Evolutionary conservation across 2,329 filamentous ascomycete genomes (phyloP).

Genomic region (Cercospora sp.): DNA sequence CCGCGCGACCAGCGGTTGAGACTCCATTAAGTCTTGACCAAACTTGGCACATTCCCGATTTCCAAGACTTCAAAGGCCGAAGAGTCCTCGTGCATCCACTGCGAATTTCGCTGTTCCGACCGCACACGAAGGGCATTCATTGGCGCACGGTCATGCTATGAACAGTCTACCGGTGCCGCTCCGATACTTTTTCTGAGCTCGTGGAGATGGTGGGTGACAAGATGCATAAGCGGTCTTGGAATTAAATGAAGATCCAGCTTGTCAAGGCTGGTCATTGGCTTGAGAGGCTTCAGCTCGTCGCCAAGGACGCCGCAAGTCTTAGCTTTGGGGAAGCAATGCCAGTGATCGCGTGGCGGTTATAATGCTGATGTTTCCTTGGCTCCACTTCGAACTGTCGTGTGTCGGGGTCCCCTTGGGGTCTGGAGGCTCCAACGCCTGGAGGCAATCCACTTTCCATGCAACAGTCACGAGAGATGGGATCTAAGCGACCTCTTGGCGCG

Average conservation of each 20-base stretch:
- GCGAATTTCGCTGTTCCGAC: background rate
- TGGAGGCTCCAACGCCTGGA: background rate
- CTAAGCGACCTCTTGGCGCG: slow-evolving; percentile 9
- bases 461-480: slow-evolving; percentile 2
- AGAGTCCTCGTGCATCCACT: slow-evolving; percentile 7
- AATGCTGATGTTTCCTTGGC: slow-evolving; percentile 5
- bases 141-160: background rate
- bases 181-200: slow-evolving; percentile 14
- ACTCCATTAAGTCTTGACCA: slow-evolving; percentile 6
- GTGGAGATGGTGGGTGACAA: slow-evolving; percentile 13
- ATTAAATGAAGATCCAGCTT: slow-evolving; percentile 15
- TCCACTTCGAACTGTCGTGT: slow-evolving; percentile 7
- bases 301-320: slow-evolving; percentile 9
- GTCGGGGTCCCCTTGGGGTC: slow-evolving; percentile 9
- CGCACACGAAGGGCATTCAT: background rate
- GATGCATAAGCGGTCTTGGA: slow-evolving; percentile 20
- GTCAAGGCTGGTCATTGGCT: slow-evolving; percentile 15
- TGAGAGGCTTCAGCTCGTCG: slow-evolving; percentile 11
- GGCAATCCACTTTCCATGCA: slow-evolving; percentile 12
- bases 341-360: slow-evolving; percentile 12
- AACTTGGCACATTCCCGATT: background rate
- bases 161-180: background rate
- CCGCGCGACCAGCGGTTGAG: slow-evolving; percentile 7
- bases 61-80: slow-evolving; percentile 5
- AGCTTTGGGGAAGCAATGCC: slow-evolving; percentile 12